Evolutionary conservation across 805 yeast species (phyloP).

Genomic region (Metschnikowia peoriensis): DNA sequence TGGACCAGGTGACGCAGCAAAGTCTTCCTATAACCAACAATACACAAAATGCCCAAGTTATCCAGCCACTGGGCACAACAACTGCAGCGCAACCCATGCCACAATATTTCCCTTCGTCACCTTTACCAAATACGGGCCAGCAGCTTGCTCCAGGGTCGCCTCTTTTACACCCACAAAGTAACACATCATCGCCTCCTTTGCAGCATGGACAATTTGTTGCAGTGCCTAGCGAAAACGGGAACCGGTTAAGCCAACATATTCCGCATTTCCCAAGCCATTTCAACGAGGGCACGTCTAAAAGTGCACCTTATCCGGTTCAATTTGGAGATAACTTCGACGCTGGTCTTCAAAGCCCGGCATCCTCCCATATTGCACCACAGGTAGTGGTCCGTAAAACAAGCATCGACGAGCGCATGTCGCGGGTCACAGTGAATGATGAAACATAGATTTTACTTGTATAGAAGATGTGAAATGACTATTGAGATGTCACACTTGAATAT

Average conservation of each 20-base stretch:
- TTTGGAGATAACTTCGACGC: constrained; percentile 11
- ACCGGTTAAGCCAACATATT: constrained; percentile 9
- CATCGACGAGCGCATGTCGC: constrained; percentile 8
- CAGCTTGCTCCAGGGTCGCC: constrained; percentile 12
- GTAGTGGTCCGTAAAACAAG: constrained; percentile 2
- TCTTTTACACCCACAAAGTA: constrained; percentile 3
- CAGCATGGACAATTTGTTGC: constrained; percentile 10
- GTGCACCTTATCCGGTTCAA: constrained; percentile 16
- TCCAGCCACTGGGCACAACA: background rate
- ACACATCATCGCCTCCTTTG: constrained; percentile 9
- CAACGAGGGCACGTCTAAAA: constrained; percentile 4
- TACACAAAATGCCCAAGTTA: background rate
- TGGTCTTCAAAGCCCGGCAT: background rate
- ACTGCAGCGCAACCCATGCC: constrained; percentile 21
- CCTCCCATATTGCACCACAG: background rate
- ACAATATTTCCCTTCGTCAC: constrained; percentile 40
- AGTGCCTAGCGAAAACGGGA: constrained; percentile 7
- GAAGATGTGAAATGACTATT: background rate
- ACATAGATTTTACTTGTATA: background rate
- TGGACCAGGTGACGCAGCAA: constrained; percentile 12
- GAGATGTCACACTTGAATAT: too few relatives aligned
- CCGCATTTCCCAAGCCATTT: constrained; percentile 14
- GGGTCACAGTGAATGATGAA: constrained; percentile 10
- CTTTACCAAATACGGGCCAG: constrained; percentile 23
- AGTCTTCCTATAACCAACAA: background rate